Conservation (phyloP, 2,329 filamentous ascomycete species). For the Diaporthe sp. region DNA sequence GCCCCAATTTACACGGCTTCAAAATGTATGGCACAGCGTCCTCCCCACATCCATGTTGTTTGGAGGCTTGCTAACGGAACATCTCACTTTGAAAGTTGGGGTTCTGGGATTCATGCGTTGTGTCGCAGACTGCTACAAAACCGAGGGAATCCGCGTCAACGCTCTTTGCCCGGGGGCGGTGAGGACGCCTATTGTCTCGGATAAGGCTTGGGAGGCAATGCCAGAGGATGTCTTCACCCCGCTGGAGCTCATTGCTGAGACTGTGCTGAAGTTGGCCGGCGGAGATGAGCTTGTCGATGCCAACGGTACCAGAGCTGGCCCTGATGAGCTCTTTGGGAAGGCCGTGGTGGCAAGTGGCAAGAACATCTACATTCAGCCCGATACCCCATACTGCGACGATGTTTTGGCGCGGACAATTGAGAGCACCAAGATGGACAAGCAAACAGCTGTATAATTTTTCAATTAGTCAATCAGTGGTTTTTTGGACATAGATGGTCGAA, state of each 20-base stretch:
- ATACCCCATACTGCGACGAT: slow-evolving; percentile 25
- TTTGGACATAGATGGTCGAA: not conserved
- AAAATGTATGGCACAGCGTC: slow-evolving; percentile 33
- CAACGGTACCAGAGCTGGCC: slow-evolving; percentile 13
- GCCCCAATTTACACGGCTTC: slow-evolving; percentile 40
- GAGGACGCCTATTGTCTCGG: slow-evolving; percentile 29
- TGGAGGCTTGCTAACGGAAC: not conserved
- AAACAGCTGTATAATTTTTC: not conserved
- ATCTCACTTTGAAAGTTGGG: not conserved
- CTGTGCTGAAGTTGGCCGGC: slow-evolving; percentile 29
- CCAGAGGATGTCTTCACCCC: slow-evolving; percentile 37
- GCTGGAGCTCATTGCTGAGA: slow-evolving; percentile 16
- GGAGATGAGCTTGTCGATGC: slow-evolving; percentile 33
- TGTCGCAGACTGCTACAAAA: slow-evolving; percentile 28
- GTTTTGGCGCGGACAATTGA: slow-evolving; percentile 22
- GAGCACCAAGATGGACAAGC: slow-evolving; percentile 7
- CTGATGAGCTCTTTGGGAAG: slow-evolving; percentile 32
- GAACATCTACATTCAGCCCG: slow-evolving; percentile 30
- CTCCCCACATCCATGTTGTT: too few relatives aligned
- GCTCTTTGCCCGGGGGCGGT: slow-evolving; percentile 35
- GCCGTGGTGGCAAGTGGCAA: slow-evolving; percentile 34
- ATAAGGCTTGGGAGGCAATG: slow-evolving; percentile 10
- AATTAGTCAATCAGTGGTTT: not conserved
- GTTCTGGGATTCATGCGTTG: slow-evolving; percentile 34
- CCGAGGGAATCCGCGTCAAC: slow-evolving; percentile 38